Evolutionary conservation across 2,329 filamentous ascomycete species (phyloP), one percentile per base, ranked within the genome.

Genomic region (Talaromyces atroroseus): DNA sequence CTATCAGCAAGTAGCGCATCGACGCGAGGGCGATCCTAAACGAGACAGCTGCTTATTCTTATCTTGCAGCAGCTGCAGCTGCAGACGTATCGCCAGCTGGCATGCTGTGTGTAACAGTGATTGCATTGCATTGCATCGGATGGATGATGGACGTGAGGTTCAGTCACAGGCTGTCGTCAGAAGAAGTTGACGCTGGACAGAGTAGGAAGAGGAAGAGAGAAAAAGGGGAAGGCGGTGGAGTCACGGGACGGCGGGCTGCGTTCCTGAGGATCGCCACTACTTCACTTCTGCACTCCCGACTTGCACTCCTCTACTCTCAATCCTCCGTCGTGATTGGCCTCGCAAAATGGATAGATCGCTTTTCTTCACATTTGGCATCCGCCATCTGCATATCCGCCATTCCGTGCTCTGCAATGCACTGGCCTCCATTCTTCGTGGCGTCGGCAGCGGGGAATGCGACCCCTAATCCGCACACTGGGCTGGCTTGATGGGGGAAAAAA

Each of bases 341-440:
- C n/a, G 42, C 42, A 20, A 34, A 49, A 14, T 45, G 54, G 56
- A 58, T 38, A 47, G 56, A 50, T 58, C 56, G 11, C 54, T 24
- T 58, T 54, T 7, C 38, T 11, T 23, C 20, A 16, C 3, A 10
- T 7, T n/a, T 18, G 36, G 36, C 36, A 40, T 40, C 8, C 23
- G 40, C 12, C 11, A 14, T 16, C 29, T 12, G 29, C 40, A 16
- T 7, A n/a, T 12, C 36, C 46, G 32, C 49, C 29, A 21, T 21
- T 5, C 16, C 36, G 16, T 3, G 20, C 16, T 20, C 36, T 8
- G 29, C 40, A 20, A 44, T 36, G 26, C 47, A n/a, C n/a, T n/a
- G n/a, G 24, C 24, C 24, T 4, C 8, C 24, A 51, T 51, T 47
- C 36, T 21, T 29, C 46, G 52, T 49, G 49, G 18, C 51, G 51